Conservation (phyloP, 805 yeast genomes). For the Kurtzmaniella cleridarum region DNA sequence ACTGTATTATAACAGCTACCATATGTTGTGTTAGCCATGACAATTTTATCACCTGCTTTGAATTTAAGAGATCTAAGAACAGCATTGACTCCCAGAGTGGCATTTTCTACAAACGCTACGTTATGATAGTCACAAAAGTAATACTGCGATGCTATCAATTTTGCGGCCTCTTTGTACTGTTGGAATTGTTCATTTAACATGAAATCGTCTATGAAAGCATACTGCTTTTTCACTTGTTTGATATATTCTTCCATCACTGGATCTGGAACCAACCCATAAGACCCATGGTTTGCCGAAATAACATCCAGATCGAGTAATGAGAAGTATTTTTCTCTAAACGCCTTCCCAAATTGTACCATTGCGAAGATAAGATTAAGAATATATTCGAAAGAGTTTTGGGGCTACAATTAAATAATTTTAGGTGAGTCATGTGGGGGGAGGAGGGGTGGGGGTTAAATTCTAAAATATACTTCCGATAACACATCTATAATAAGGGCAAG, state of each 20-base stretch:
- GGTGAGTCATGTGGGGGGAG: not conserved
- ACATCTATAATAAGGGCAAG: not conserved
- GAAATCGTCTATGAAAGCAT: constrained; percentile 44
- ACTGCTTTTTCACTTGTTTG: constrained; percentile 17
- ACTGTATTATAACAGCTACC: constrained; percentile 52
- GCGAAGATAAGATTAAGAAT: not conserved
- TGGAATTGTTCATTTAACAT: constrained; percentile 20
- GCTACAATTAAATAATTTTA: not conserved
- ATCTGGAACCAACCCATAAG: constrained; percentile 54
- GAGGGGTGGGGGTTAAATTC: not conserved
- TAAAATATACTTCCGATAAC: not conserved
- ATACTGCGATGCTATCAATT: constrained; percentile 31
- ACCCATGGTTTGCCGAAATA: constrained; percentile 57
- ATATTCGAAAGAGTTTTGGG: not conserved
- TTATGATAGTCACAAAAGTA: constrained; percentile 43
- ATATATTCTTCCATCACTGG: constrained; percentile 38
- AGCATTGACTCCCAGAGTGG: constrained; percentile 56
- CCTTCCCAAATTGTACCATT: constrained; percentile 41
- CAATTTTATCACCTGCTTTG: constrained; percentile 45
- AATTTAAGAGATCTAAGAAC: constrained; percentile 52
- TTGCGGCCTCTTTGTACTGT: constrained; percentile 29
- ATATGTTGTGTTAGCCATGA: constrained; percentile 46
- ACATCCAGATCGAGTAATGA: constrained; percentile 32
- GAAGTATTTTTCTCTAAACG: constrained; percentile 45
- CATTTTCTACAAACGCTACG: constrained; percentile 52